These are phyloP conservation scores for Aristolochia contorta DNA, from an alignment of 164 flowering plant species.

Conservation along the genomic window DNA sequence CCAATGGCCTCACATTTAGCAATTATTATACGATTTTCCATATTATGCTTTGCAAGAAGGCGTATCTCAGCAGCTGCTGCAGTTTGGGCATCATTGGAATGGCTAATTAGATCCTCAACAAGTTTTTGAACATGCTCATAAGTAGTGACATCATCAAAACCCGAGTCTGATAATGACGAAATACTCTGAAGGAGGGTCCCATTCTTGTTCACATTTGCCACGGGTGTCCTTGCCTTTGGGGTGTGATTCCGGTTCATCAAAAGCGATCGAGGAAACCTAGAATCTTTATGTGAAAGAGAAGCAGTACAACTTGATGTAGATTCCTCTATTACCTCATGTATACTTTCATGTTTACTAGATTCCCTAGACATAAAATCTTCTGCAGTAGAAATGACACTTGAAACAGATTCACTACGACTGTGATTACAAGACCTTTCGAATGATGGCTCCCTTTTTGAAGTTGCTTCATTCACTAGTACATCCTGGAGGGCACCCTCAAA, in stretches of 20 bases:
- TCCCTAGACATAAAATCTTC: slow-evolving; percentile 36
- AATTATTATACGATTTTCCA: slow-evolving; percentile 64
- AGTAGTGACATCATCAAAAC: slow-evolving; percentile 38
- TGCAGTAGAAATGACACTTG: slow-evolving; percentile 54
- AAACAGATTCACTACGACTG: slow-evolving; percentile 62
- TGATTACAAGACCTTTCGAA: slow-evolving; percentile 48
- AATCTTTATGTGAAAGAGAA: slow-evolving; percentile 21
- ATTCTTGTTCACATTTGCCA: slow-evolving; percentile 22
- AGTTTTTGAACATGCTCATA: slow-evolving; percentile 47
- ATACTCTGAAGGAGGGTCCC: slow-evolving; percentile 18
- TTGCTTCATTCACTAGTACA: slow-evolving; percentile 11
- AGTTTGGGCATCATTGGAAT: slow-evolving; percentile 45
- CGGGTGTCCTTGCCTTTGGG: slow-evolving; percentile 18
- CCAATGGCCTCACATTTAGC: slow-evolving; percentile 70
- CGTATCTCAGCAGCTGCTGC: slow-evolving; percentile 72
- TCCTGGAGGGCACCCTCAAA: not conserved
- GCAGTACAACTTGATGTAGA: slow-evolving; percentile 24
- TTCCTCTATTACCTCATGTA: slow-evolving; percentile 38
- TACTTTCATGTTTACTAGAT: slow-evolving; percentile 26
- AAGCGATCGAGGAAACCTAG: slow-evolving; percentile 23
- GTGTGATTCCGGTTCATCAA: slow-evolving; percentile 25
- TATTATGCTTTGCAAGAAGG: slow-evolving; percentile 63
- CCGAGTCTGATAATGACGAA: slow-evolving; percentile 29
- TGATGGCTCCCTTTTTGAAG: slow-evolving; percentile 23
- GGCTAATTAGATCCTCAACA: slow-evolving; percentile 52